Evolutionary conservation across 495 filamentous ascomycete genomes (phyloP).

Genomic region (Choiromyces venosus): DNA sequence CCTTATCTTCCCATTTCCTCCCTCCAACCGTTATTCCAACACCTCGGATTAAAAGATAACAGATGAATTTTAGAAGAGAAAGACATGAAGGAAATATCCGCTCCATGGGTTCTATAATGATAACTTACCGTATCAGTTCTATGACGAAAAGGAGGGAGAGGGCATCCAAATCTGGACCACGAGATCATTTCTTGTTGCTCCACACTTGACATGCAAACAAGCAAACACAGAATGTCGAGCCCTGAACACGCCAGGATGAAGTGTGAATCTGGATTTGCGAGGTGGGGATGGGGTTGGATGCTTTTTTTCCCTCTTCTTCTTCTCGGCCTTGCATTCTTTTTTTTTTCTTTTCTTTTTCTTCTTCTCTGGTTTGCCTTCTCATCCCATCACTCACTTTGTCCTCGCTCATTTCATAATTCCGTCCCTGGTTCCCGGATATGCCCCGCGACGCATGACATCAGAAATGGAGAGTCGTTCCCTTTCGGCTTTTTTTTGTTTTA

Average conservation of each 20-base stretch:
- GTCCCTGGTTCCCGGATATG: constrained; percentile 35
- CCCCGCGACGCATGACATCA: constrained; percentile 34
- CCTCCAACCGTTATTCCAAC: neutral
- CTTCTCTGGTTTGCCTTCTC: neutral
- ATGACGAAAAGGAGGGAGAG: neutral
- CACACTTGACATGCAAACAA: neutral
- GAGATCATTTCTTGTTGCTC: neutral
- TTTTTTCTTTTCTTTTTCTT: too few relatives aligned
- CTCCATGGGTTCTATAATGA: neutral
- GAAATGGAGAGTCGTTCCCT: constrained; percentile 16
- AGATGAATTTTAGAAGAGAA: neutral
- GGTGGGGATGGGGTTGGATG: neutral
- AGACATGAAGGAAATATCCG: neutral
- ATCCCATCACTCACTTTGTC: constrained; percentile 11
- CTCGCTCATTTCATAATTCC: neutral
- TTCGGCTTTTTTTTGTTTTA: constrained; percentile 8
- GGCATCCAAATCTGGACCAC: neutral
- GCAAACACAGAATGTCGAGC: neutral
- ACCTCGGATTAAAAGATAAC: neutral
- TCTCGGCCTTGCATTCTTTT: neutral
- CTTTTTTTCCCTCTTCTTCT: neutral
- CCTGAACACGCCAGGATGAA: neutral
- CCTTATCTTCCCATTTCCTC: too few relatives aligned
- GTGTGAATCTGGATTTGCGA: neutral
- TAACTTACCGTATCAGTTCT: too few relatives aligned